Base-by-base conservation (phyloP, 768 basidiomycete genomes). In the Saitozyma podzolica region DNA sequence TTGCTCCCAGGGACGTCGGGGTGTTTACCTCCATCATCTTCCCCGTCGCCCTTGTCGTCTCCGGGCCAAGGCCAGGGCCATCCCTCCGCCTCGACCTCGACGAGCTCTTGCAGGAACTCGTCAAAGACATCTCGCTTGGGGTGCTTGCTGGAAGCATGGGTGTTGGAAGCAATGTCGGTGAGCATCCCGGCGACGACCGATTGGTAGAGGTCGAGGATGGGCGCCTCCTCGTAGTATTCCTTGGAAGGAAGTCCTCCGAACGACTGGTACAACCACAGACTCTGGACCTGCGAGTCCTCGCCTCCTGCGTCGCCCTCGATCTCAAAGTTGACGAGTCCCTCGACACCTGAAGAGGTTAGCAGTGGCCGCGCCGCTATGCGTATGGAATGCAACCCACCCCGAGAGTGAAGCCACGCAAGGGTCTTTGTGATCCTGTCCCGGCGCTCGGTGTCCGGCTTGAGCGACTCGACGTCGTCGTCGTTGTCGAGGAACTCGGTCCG, bases 221-320 rank as follows among this genome's bases (percentile, higher is more conserved):
- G 78, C 58, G 86, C 82, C 52, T 97, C 94, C 57, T 88, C 84
- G 78, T 91, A 98, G 77, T 98, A 96, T 81, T 94, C 92, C 88
- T 93, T 94, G 14, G 93, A 87, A 1, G 92, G 93, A 11, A 96
- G 86, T 48, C 91, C 90, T 13, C 95, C 82, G 8, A 80, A 81
- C 2, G 89, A 85, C 74, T 96, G 93, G 67, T 84, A 88, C 70
- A 95, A 88, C 89, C 89, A 92, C 13, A 92, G 82, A 0, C 84
- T 84, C 87, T 95, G 92, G 54, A 83, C 82, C 70, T 93, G 91
- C 0, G 94, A 91, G 70, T 96, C 91, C 6, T 86, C 83, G 8
- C 88, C 91, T 13, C 74, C 76, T 20, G 86, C 85, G 76, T 97
- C 94, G 40, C 94, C 93, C 62, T 95, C 92, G 61, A 94, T 84